Base-by-base conservation (phyloP, 169 alveolate species). In the Miamiensis avidus region DNA sequence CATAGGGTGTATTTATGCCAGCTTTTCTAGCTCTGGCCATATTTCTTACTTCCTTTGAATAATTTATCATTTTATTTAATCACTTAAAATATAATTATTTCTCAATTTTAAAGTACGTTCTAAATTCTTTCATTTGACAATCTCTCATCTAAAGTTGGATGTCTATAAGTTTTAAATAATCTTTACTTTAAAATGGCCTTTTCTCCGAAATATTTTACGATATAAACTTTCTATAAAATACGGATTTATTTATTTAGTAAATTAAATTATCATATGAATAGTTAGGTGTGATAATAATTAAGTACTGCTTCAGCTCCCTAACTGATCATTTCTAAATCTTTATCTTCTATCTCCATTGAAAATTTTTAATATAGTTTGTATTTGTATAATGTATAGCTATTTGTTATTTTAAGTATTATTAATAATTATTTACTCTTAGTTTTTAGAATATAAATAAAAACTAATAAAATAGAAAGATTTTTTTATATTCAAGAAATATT, bases 1-100 rank as follows among this genome's bases (percentile, higher is more conserved):
- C 29, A 26, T 93, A 85, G 25, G 99, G 99, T 6, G 94, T 94
- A 65, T 93, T 95, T 0, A 97, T 92, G 34, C 99, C 99, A 75
- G 91, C 87, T 77, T 94, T 95, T 34, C 97, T 87, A 0, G 94
- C 94, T 82, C 94, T 88, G 25, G 75, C 85, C 92, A 97, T 85
- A 82, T 93, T 93, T 82, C 97, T 91, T 31, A 95, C 81, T 91
- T 97, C 99, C 89, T 92, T 89, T 28, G 34, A 49, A 49, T 1
- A 77, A 29, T 77, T 25, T 25, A 31, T 79, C 65, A 32, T 28
- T 31, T 34, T 75, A 29, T 1, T 72, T 32, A 49, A 69, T 76
- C 20, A 49, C 20, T 49, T 4, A 0, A 65, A 31, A 25, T 0
- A 30, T 34, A 15, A 25, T 20, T 79, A 28, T 31, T 20, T 15